Conservation (phyloP, 306 rosid genomes). For the Macrotyloma uniflorum region DNA sequence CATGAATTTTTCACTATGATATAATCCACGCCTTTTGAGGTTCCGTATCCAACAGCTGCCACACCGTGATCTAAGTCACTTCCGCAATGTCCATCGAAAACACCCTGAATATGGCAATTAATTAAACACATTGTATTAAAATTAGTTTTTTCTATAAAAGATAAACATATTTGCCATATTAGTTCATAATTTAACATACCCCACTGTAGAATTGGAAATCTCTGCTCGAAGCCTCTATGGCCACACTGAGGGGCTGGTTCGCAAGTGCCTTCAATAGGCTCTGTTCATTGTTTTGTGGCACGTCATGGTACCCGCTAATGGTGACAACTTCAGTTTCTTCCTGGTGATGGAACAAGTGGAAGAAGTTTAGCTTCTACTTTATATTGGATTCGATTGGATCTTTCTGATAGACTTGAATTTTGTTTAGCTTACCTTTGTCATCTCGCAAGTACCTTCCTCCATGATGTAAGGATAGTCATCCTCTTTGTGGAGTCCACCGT, state of each 20-base stretch:
- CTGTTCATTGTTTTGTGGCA: conserved; percentile 76
- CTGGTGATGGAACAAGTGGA: conserved; percentile 42
- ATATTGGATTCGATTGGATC: no score
- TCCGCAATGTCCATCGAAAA: conserved; percentile 81
- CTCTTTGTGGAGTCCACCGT: conserved; percentile 68
- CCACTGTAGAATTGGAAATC: conserved; percentile 94
- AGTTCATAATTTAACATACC: conserved; percentile 39
- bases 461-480: conserved; percentile 76
- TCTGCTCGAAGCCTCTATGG: conserved; percentile 82
- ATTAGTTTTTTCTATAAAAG: neutral
- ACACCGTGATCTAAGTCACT: conserved; percentile 91
- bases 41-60: conserved; percentile 86
- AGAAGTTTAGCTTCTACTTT: neutral
- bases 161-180: neutral
- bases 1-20: conserved; percentile 85
- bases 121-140: neutral
- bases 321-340: conserved; percentile 60
- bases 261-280: conserved; percentile 87
- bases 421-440: conserved; percentile 54
- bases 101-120: conserved; percentile 55
- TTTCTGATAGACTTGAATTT: no score
- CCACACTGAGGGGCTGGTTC: conserved; percentile 86
- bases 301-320: conserved; percentile 77
- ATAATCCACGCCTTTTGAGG: conserved; percentile 75
- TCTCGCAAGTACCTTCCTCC: conserved; percentile 84